Percentiles rank a stretch among this genome's conserved stretches.
Evolutionary conservation across 2,329 filamentous ascomycete genomes (phyloP).

Genomic region (Penicillium capsulatum): DNA sequence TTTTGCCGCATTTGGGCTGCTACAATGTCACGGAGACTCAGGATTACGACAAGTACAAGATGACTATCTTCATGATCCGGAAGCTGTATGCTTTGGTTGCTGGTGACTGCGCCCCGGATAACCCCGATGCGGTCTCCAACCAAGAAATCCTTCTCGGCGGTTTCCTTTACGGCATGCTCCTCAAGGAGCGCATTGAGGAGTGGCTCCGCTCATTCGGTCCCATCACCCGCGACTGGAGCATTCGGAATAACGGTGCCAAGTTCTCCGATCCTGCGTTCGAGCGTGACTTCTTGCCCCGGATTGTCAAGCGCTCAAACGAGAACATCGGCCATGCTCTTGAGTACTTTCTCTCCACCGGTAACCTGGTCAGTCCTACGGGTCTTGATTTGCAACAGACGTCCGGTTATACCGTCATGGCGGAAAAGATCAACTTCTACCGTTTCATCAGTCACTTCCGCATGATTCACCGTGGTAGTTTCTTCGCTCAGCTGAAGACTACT

Average conservation of each 20-base stretch:
- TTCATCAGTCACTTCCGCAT: slow-evolving; percentile 99
- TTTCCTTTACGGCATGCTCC: slow-evolving; percentile 88
- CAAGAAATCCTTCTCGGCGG: slow-evolving; percentile 92
- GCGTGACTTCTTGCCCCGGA: slow-evolving; percentile 71
- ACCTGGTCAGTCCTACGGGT: slow-evolving; percentile 83
- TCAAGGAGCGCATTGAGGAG: slow-evolving; percentile 93
- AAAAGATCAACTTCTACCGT: slow-evolving; percentile 97
- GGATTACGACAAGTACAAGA: slow-evolving; percentile 86
- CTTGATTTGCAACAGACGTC: slow-evolving; percentile 92
- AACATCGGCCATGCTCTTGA: slow-evolving; percentile 82
- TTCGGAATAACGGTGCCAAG: slow-evolving; percentile 48
- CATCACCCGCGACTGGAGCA: slow-evolving; percentile 53
- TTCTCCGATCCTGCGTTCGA: slow-evolving; percentile 75
- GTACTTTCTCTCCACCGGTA: slow-evolving; percentile 95
- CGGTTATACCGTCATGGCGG: slow-evolving; percentile 92
- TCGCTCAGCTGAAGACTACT: slow-evolving; percentile 94
- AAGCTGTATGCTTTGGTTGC: slow-evolving; percentile 92
- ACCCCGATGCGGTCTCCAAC: slow-evolving; percentile 93
- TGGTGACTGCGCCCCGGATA: slow-evolving; percentile 88
- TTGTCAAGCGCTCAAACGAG: slow-evolving; percentile 79
- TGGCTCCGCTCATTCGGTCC: slow-evolving; percentile 65
- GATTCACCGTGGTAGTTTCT: slow-evolving; percentile 98
- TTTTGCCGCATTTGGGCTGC: slow-evolving; percentile 86
- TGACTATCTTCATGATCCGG: slow-evolving; percentile 91
- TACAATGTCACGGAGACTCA: slow-evolving; percentile 77